Conservation (phyloP, 2,329 filamentous ascomycete species). For the Nemania sp. region DNA sequence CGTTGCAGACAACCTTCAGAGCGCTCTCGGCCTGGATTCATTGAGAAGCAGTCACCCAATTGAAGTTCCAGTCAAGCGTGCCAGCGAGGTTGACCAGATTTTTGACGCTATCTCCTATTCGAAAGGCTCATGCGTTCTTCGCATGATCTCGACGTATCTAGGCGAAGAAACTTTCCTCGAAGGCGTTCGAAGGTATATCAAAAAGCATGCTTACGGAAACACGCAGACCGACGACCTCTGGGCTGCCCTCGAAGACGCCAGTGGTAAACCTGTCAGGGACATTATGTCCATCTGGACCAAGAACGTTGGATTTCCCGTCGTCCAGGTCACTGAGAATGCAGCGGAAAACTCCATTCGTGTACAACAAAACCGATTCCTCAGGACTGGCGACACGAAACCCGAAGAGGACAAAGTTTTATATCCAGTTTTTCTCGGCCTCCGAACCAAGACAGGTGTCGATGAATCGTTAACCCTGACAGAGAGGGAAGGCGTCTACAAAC, state of each 20-base stretch:
- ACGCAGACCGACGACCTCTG: constrained; percentile 90
- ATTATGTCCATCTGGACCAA: constrained; percentile 98
- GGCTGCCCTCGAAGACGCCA: constrained; percentile 84
- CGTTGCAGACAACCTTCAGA: constrained; percentile 89
- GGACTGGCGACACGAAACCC: constrained; percentile 89
- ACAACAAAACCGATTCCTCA: constrained; percentile 93
- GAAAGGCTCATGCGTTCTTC: constrained; percentile 92
- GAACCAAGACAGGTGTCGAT: constrained; percentile 81
- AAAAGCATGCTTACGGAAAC: constrained; percentile 96
- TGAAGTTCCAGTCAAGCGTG: constrained; percentile 92
- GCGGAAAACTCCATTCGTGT: constrained; percentile 75
- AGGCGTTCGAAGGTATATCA: constrained; percentile 86
- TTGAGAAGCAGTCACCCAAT: constrained; percentile 94
- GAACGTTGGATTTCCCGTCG: constrained; percentile 90
- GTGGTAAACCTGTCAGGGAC: constrained; percentile 85
- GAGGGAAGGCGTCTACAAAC: constrained; percentile 76
- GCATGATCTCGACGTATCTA: constrained; percentile 96
- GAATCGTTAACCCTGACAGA: constrained; percentile 71
- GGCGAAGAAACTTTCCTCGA: constrained; percentile 93
- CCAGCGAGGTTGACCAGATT: constrained; percentile 96
- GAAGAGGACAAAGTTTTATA: constrained; percentile 89
- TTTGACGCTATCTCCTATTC: constrained; percentile 98
- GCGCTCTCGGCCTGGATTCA: constrained; percentile 85
- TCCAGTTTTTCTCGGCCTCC: constrained; percentile 85
- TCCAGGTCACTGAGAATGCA: constrained; percentile 80